Evolutionary conservation across 1,284 basidiomycete genomes (phyloP), one percentile per base, ranked within the genome.

Genomic region (Caloboletus firmus): DNA sequence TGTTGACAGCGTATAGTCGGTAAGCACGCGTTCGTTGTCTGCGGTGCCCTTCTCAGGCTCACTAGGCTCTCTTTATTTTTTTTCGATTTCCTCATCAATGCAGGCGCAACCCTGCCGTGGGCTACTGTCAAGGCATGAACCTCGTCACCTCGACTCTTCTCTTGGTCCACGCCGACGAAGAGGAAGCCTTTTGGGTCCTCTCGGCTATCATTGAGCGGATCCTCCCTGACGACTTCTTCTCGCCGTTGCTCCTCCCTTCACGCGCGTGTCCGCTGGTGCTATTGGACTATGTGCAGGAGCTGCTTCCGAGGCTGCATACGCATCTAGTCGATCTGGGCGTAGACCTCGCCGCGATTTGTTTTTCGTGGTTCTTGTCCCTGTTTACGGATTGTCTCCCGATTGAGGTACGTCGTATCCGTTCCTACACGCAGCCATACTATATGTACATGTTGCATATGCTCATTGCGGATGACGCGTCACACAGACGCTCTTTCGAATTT

Each of bases 151-250:
- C 96, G 2, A 98, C 95, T 0, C 79, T 99, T 1, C 80, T 99
- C 3, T 80, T 99, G 3, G 93, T 95, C 0, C 89, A 96, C 61
- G 93, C 95, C 2, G 89, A 93, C 61, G 91, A 96, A 73, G 95
- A 98, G 75, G 94, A 97, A 58, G 96, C 96, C 0, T 99, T 98
- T 68, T 99, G 95, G 96, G 90, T 92, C 18, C 85, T 98, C 11
- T 79, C 87, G 1, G 93, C 93, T 26, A 89, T 98, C 55, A 85
- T 97, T 50, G 93, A 97, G 69, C 84, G 85, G 9, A 82, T 94
- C 45, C 78, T 95, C 0, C 93, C 93, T 0, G 79, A 85, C 46
- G 85, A 91, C 56, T 95, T 93, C 76, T 94, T 92, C 69, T 87
- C 91, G 1, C 87, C 90, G 0, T 87, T 85, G 1, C 75, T 95